A percentile compares a stretch with the other conserved stretches of the same genome.
phyloP scores from a whole-genome alignment of 78 protist species.

The Goniomonas avonlea region DNA sequence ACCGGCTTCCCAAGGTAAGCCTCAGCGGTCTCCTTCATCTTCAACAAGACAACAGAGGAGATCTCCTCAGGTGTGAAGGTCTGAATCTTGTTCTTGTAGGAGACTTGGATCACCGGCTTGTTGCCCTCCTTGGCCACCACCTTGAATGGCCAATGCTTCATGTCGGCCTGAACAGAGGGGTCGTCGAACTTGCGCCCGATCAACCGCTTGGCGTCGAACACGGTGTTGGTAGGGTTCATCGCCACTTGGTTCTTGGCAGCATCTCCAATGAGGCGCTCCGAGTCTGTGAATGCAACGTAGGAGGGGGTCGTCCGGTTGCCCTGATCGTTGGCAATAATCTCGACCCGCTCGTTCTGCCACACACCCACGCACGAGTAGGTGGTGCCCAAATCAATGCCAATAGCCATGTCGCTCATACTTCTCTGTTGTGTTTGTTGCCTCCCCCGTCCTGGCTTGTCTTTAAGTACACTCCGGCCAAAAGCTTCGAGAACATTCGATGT shows the following conservation, averaged over 20 bases:
- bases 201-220: slow-evolving; percentile 28
- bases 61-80: slow-evolving; percentile 81
- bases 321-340: slow-evolving; percentile 67
- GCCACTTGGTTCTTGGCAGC: slow-evolving; percentile 93
- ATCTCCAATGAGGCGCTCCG: slow-evolving; percentile 61
- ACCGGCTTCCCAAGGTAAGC: slow-evolving; percentile 63
- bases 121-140: slow-evolving; percentile 45
- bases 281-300: slow-evolving; percentile 51
- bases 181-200: slow-evolving; percentile 28
- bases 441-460: no score
- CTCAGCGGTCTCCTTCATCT: slow-evolving; percentile 77
- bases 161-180: slow-evolving; percentile 47
- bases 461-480: no score
- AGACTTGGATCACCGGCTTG: slow-evolving; percentile 80
- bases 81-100: slow-evolving; percentile 69
- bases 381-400: slow-evolving; percentile 34
- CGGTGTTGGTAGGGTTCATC: slow-evolving; percentile 54
- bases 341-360: slow-evolving; percentile 54
- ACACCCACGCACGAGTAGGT: slow-evolving; percentile 49
- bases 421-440: no score
- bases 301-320: slow-evolving; percentile 66
- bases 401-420: not conserved
- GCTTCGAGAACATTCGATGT: no score
- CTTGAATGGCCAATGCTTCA: slow-evolving; percentile 82
- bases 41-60: slow-evolving; percentile 53